Base-by-base conservation (phyloP, 345 rosid genomes). In the Euphorbia lathyris region DNA sequence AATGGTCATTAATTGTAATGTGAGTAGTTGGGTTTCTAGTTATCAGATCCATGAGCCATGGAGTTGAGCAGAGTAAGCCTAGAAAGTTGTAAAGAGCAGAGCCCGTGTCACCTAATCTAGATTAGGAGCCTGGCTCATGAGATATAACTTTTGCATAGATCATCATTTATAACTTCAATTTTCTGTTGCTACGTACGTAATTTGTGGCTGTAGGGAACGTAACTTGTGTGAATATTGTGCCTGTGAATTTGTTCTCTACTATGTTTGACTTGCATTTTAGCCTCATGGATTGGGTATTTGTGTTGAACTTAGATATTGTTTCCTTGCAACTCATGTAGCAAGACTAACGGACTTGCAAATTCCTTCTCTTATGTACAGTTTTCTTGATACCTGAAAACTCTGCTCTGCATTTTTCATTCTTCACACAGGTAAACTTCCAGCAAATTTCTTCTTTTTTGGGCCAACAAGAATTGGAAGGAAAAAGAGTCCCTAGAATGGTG, bases 381-480 rank as follows among this genome's bases (percentile, higher is more conserved):
- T 50, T 19, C 25, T 14, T 27, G 26, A 45, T 66, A 27, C 16
- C 48, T 29, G 12, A 68, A 5, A 12, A 3, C 17, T 58, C 4
- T 22, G 26, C 40, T 30, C 63, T 32, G 58, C 64, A 60, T 70
- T 63, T 68, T 51, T 30, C 17, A 52, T 74, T 58, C 71, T 71
- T 57, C 84, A 76, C 69, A 66, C 92, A 95, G 99, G 99, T 93
- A 29, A 95, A 95, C 78, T 95, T 95, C 80, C 99, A 95, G 78
- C 99, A 95, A 82, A 95, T 95, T 73, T 95, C 99, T 78, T 84
- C 99, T 20, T 89, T 83, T 78, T 78, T 95, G 84, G 99, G 99
- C 63, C 97, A 92, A 84, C 99, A 95, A 86, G 99, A 95, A 70
- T 80, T 95, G 69, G 99, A 95, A 82, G 99, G 99, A 30, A 95